These are phyloP conservation scores for Aspergillus cristatus DNA, from an alignment of 495 filamentous ascomycete species.

Conservation along the genomic window DNA sequence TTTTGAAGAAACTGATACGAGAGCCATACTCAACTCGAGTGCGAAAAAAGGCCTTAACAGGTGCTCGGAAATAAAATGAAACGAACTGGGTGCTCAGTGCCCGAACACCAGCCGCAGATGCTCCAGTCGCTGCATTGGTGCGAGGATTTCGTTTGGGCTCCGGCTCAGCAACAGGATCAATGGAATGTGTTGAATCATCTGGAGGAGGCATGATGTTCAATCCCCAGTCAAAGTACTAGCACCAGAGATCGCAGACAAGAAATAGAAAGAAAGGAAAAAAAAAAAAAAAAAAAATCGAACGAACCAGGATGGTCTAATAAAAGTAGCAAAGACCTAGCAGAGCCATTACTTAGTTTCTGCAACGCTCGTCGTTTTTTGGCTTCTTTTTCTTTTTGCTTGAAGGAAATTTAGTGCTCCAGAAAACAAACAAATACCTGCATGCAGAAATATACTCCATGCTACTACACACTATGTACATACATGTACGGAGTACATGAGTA, in stretches of 20 bases:
- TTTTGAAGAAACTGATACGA: slow-evolving; percentile 4
- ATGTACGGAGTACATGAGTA: too few relatives aligned
- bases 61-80: slow-evolving; percentile 83
- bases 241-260: too few relatives aligned
- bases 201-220: too few relatives aligned
- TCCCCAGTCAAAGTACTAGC: too few relatives aligned
- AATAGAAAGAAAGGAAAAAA: too few relatives aligned
- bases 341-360: background rate
- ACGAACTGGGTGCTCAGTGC: slow-evolving; percentile 70
- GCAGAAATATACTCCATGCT: too few relatives aligned
- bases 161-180: slow-evolving; percentile 2
- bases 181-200: background rate
- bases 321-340: too few relatives aligned
- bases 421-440: background rate
- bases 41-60: slow-evolving; percentile 82
- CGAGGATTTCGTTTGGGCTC: slow-evolving; percentile 30
- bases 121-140: slow-evolving; percentile 64
- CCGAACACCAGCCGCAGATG: slow-evolving; percentile 70
- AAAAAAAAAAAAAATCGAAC: too few relatives aligned
- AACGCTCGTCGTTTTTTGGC: background rate
- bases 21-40: slow-evolving; percentile 71
- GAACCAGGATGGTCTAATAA: too few relatives aligned
- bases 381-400: too few relatives aligned
- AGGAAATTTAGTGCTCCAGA: background rate
- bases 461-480: too few relatives aligned